phyloP scores from a whole-genome alignment of 106 monocot genomes.

The Vanilla planifolia region DNA sequence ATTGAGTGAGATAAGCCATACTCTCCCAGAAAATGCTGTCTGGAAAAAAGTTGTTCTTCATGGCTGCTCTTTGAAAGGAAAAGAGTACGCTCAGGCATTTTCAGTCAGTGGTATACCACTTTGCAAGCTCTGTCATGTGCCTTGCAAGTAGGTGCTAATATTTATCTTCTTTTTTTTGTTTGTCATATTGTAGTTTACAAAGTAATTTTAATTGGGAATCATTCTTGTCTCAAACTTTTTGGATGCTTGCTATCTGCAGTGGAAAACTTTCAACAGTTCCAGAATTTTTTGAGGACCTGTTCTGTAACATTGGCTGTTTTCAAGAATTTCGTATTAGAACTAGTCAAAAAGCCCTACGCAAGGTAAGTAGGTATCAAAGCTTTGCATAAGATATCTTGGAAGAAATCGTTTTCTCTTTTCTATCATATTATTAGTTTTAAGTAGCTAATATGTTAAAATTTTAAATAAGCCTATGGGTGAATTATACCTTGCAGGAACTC shows the following conservation, averaged over 20 bases:
- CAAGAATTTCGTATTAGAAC: slow-evolving; percentile 81
- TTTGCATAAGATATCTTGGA: not conserved
- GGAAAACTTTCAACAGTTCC: slow-evolving; percentile 69
- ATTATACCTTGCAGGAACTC: slow-evolving; percentile 45
- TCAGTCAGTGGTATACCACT: slow-evolving; percentile 48
- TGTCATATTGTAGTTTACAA: slow-evolving; percentile 3
- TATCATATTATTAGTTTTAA: not conserved
- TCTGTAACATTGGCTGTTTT: slow-evolving; percentile 75
- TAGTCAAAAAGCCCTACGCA: slow-evolving; percentile 65
- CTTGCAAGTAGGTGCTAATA: slow-evolving; percentile 80
- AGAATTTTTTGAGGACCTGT: slow-evolving; percentile 94
- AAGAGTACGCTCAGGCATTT: slow-evolving; percentile 75
- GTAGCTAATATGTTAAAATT: not conserved
- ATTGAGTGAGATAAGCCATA: slow-evolving; percentile 46
- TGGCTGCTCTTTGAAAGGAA: slow-evolving; percentile 46
- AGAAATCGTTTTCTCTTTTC: not conserved
- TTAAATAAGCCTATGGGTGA: not conserved
- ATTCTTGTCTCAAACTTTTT: not conserved
- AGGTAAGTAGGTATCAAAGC: slow-evolving; percentile 27
- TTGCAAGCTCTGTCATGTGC: slow-evolving; percentile 85
- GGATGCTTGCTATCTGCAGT: slow-evolving; percentile 24
- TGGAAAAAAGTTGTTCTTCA: slow-evolving; percentile 72
- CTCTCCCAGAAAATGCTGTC: slow-evolving; percentile 67
- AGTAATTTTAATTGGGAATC: not conserved
- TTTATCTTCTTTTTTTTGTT: not conserved